phyloP scores from a whole-genome alignment of 805 yeast genomes.

The Suhomyces sp. region DNA sequence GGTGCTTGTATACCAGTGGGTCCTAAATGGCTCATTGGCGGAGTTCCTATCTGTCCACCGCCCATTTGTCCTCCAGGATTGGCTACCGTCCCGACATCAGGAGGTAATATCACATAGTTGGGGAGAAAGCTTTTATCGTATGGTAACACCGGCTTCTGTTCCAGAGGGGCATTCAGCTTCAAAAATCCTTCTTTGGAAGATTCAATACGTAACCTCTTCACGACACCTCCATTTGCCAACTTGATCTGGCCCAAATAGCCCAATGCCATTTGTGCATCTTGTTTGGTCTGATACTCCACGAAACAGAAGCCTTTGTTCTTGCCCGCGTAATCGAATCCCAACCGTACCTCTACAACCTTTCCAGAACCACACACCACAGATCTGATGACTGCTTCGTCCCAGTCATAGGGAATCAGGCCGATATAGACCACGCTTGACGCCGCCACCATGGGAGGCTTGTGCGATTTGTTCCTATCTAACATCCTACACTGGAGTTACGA shows the following conservation, averaged over 20 bases:
- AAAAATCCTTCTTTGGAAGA: conserved; percentile 58
- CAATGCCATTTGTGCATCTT: conserved; percentile 53
- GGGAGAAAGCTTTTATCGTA: conserved; percentile 52
- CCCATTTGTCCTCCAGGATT: conserved; percentile 1
- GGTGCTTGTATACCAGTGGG: not conserved
- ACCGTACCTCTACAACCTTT: conserved; percentile 62
- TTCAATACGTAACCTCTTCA: conserved; percentile 54
- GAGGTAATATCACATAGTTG: conserved; percentile 56
- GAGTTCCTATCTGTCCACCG: not conserved
- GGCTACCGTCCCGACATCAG: conserved; percentile 32
- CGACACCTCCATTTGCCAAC: conserved; percentile 28
- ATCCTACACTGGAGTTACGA: too few relatives aligned
- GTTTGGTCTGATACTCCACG: conserved; percentile 53
- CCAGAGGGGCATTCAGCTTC: conserved; percentile 34
- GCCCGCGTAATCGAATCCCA: conserved; percentile 58
- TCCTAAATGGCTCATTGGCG: not conserved
- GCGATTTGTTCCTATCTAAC: too few relatives aligned
- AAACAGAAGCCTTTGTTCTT: conserved; percentile 68
- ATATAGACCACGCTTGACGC: conserved; percentile 37
- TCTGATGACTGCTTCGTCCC: conserved; percentile 64
- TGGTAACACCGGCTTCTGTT: conserved; percentile 42
- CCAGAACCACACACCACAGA: conserved; percentile 73
- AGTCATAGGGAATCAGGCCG: conserved; percentile 67
- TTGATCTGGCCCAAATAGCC: conserved; percentile 44
- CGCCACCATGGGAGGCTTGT: too few relatives aligned